Evolutionary conservation across 345 rosid species (phyloP).

Genomic region (Leavenworthia alabamica): DNA sequence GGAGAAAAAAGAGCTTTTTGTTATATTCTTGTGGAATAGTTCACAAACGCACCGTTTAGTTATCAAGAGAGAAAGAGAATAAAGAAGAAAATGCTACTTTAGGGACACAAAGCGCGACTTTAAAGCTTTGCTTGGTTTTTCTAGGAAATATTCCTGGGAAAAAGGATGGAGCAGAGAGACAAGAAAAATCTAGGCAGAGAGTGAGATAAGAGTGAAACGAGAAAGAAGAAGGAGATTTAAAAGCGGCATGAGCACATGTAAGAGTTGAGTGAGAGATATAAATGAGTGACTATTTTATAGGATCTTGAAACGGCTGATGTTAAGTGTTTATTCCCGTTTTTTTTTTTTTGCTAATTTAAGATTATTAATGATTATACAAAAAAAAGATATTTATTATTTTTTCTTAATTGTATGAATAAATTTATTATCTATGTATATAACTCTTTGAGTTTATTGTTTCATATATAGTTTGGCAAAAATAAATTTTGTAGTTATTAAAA

Average conservation of each 20-base stretch:
- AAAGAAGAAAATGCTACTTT: neutral
- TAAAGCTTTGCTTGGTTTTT: constrained; percentile 16
- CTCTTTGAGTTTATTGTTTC: too few species aligned
- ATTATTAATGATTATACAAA: too few species aligned
- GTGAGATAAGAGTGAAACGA: constrained; percentile 27
- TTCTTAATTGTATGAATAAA: too few species aligned
- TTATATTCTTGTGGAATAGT: constrained; percentile 29
- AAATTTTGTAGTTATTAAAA: too few species aligned
- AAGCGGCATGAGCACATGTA: constrained; percentile 35
- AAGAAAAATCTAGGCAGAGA: constrained; percentile 20
- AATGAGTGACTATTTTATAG: constrained; percentile 25
- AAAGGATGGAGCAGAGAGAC: constrained; percentile 2
- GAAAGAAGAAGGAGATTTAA: constrained; percentile 24
- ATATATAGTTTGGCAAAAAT: too few species aligned
- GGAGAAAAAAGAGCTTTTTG: constrained; percentile 31
- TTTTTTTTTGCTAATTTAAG: too few species aligned
- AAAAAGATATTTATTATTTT: too few species aligned
- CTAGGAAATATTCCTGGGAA: constrained; percentile 30
- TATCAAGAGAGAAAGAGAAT: too few species aligned
- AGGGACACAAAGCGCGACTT: neutral
- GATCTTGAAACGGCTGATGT: constrained; percentile 23
- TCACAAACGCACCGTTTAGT: too few species aligned
- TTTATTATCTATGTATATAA: too few species aligned
- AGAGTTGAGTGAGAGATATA: neutral
- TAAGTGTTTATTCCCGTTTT: too few species aligned